A percentile compares a stretch with the other conserved stretches of the same genome.
Conservation (phyloP, 1,284 basidiomycete species). For the Trichosporon ovoides region DNA sequence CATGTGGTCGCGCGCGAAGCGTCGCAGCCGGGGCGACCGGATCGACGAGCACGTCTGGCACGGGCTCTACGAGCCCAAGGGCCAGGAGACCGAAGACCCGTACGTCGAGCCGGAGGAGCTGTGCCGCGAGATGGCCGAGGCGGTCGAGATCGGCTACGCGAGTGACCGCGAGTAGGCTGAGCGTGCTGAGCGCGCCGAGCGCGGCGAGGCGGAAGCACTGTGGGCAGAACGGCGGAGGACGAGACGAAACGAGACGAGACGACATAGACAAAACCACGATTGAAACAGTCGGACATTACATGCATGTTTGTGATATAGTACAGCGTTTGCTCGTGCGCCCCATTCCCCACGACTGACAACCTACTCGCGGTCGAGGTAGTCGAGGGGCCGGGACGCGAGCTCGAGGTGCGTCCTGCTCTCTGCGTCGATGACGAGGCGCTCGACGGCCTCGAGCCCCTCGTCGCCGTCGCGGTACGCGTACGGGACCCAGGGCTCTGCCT, state of each 20-base stretch:
- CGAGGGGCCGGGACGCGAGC: conserved; percentile 36
- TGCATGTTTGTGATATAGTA: neutral
- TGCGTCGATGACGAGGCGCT: conserved; percentile 30
- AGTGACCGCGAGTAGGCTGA: conserved; percentile 7
- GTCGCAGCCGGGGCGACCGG: conserved; percentile 38
- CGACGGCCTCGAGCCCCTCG: conserved; percentile 31
- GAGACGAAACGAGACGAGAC: conserved; percentile 1
- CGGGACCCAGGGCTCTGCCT: conserved; percentile 42
- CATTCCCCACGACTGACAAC: neutral
- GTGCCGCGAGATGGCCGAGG: conserved; percentile 24
- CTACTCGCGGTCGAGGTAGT: conserved; percentile 36
- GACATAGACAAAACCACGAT: neutral
- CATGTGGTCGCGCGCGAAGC: conserved; percentile 54
- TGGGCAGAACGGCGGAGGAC: neutral
- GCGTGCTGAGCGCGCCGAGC: neutral
- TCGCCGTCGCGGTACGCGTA: conserved; percentile 40
- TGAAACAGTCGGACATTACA: neutral
- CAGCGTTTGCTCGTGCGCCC: neutral
- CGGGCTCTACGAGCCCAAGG: conserved; percentile 11
- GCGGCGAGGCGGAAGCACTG: neutral
- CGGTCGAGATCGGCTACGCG: conserved; percentile 23
- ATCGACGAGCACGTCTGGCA: conserved; percentile 41
- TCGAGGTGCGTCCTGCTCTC: conserved; percentile 33
- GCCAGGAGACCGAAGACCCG: conserved; percentile 9
- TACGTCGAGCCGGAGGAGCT: conserved; percentile 12